These are phyloP conservation scores for Aspergillus novofumigatus DNA, from an alignment of 2,329 filamentous ascomycete species.

Conservation along the genomic window DNA sequence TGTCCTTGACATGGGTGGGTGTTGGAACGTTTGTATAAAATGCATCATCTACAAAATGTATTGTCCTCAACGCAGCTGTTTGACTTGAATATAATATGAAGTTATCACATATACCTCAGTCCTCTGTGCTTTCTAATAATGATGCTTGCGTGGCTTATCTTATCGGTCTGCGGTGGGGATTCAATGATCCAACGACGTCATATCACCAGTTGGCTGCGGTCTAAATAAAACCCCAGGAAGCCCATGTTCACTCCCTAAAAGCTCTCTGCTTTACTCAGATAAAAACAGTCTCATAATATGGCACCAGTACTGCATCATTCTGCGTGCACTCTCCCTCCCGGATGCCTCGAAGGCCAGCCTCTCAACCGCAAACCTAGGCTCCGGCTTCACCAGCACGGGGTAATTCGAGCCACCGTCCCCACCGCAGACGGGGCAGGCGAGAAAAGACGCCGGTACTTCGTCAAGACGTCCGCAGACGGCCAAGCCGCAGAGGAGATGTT, in stretches of 20 bases:
- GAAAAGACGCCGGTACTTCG: conserved; percentile 34
- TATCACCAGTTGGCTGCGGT: background rate
- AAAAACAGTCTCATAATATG: conserved; percentile 18
- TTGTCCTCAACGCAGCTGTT: background rate
- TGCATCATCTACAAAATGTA: conserved; percentile 5
- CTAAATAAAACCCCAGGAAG: no score
- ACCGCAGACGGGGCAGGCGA: conserved; percentile 13
- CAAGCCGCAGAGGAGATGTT: conserved; percentile 36
- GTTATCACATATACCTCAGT: background rate
- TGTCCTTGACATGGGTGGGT: background rate
- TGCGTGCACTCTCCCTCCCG: conserved; percentile 36
- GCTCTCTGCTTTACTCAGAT: no score
- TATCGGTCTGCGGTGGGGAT: conserved; percentile 10
- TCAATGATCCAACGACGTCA: conserved; percentile 7
- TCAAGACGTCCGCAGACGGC: conserved; percentile 36
- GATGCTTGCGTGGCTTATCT: conserved; percentile 6
- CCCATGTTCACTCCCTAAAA: background rate
- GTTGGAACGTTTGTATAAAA: background rate
- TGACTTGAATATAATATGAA: background rate
- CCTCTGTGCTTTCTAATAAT: no score
- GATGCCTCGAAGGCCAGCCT: conserved; percentile 32
- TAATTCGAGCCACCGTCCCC: conserved; percentile 32
- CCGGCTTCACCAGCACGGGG: conserved; percentile 43
- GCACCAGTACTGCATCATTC: conserved; percentile 29
- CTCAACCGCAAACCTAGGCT: conserved; percentile 36